These are phyloP conservation scores for Haplographium delicatum DNA, from an alignment of 495 filamentous ascomycete species.

Conservation along the genomic window DNA sequence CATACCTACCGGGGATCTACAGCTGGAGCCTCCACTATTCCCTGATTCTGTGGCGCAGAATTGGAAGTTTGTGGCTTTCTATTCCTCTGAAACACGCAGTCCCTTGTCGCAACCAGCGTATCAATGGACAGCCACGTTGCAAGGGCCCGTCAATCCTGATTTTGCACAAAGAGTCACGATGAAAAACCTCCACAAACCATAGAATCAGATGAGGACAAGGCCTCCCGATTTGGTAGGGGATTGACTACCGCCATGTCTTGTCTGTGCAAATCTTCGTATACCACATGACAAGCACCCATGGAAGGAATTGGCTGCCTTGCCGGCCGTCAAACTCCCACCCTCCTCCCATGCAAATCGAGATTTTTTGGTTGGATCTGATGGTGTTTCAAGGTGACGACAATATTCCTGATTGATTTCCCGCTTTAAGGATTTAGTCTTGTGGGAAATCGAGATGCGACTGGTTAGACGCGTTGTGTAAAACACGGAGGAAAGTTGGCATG, in stretches of 20 bases:
- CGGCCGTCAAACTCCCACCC: no score
- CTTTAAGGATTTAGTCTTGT: no score
- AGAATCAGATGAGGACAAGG: no score
- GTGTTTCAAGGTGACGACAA: not conserved
- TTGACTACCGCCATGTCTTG: no score
- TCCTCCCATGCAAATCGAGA: not conserved
- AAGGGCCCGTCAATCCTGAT: not conserved
- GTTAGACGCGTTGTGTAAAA: not conserved
- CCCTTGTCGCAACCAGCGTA: not conserved
- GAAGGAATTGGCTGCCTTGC: no score
- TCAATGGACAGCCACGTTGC: not conserved
- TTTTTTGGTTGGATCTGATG: not conserved
- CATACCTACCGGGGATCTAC: constrained; percentile 1
- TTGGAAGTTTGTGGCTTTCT: no score
- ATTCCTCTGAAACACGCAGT: constrained; percentile 11
- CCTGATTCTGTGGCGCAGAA: constrained; percentile 14
- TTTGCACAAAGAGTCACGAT: no score
- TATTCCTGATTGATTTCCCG: not conserved
- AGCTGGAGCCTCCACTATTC: not conserved
- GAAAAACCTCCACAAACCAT: no score
- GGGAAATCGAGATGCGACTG: not conserved
- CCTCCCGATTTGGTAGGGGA: no score
- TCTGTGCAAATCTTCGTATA: no score
- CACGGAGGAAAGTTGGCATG: constrained; percentile 3
- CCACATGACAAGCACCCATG: no score